Conservation (phyloP, 805 yeast genomes). For the Priceomyces haplophilus region DNA sequence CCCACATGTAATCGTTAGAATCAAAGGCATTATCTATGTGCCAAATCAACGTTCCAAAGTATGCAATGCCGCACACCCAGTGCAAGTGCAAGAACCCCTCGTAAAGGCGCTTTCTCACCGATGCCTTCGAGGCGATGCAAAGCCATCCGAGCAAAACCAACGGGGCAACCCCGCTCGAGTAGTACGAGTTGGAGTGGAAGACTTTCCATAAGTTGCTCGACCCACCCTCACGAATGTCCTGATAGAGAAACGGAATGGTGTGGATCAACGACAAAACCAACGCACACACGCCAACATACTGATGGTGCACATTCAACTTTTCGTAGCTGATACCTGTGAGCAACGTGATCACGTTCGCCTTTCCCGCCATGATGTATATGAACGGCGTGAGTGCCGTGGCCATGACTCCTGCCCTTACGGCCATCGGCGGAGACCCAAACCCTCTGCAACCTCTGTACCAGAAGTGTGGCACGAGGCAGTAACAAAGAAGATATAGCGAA, state of each 20-base stretch:
- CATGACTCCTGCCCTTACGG: constrained; percentile 51
- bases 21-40: constrained; percentile 38
- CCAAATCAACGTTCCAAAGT: constrained; percentile 44
- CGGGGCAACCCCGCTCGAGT: constrained; percentile 47
- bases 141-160: constrained; percentile 42
- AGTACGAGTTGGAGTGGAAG: constrained; percentile 18
- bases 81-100: constrained; percentile 51
- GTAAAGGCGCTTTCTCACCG: constrained; percentile 39
- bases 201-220: constrained; percentile 13
- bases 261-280: constrained; percentile 47
- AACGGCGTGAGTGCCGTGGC: constrained; percentile 51
- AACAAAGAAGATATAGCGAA: constrained; percentile 29
- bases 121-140: constrained; percentile 41
- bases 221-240: constrained; percentile 50
- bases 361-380: constrained; percentile 49
- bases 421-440: constrained; percentile 60
- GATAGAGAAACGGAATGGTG: constrained; percentile 48
- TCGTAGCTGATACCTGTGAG: constrained; percentile 56
- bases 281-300: constrained; percentile 43
- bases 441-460: constrained; percentile 52
- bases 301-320: constrained; percentile 50
- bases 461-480: constrained; percentile 46
- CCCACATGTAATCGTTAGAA: constrained; percentile 45
- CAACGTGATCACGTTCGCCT: constrained; percentile 46
- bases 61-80: constrained; percentile 52